These are phyloP conservation scores for Calonectria fujianensis DNA, from an alignment of 2,329 filamentous ascomycete genomes.

Conservation along the genomic window DNA sequence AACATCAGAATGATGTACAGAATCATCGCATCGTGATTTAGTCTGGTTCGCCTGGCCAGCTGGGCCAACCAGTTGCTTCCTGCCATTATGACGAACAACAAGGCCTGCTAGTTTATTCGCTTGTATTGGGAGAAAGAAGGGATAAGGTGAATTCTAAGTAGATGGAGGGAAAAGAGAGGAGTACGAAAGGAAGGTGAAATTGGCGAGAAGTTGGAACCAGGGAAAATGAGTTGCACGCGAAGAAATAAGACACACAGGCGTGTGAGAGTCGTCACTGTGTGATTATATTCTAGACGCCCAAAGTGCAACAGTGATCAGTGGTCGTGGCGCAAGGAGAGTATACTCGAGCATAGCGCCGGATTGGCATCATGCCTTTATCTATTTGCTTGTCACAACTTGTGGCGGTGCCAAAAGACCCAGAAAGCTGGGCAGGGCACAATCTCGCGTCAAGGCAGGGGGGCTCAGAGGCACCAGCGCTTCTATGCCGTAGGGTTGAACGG, in stretches of 20 bases:
- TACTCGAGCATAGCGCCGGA: conserved; percentile 26
- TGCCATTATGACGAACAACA: conserved; percentile 43
- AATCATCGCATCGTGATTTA: conserved; percentile 54
- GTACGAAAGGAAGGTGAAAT: not conserved
- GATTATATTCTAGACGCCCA: conserved; percentile 41
- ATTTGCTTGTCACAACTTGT: not conserved
- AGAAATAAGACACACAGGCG: conserved; percentile 44
- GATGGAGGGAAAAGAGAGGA: conserved; percentile 13
- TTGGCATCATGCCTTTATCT: conserved; percentile 31
- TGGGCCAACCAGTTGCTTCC: conserved; percentile 47
- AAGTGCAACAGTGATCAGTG: conserved; percentile 42
- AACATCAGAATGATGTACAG: conserved; percentile 49
- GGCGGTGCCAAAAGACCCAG: conserved; percentile 1
- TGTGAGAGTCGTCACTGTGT: conserved; percentile 40
- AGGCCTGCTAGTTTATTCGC: not conserved
- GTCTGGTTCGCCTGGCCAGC: conserved; percentile 48
- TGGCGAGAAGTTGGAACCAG: conserved; percentile 32
- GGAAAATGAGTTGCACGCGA: conserved; percentile 40
- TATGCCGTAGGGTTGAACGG: not conserved
- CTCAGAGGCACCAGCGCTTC: not conserved
- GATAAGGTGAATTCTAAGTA: not conserved
- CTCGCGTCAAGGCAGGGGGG: not conserved
- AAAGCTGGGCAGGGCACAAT: not conserved
- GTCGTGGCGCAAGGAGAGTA: conserved; percentile 35
- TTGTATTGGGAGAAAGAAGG: not conserved